phyloP scores from a whole-genome alignment of 345 rosid species.

The Ricinus communis region DNA sequence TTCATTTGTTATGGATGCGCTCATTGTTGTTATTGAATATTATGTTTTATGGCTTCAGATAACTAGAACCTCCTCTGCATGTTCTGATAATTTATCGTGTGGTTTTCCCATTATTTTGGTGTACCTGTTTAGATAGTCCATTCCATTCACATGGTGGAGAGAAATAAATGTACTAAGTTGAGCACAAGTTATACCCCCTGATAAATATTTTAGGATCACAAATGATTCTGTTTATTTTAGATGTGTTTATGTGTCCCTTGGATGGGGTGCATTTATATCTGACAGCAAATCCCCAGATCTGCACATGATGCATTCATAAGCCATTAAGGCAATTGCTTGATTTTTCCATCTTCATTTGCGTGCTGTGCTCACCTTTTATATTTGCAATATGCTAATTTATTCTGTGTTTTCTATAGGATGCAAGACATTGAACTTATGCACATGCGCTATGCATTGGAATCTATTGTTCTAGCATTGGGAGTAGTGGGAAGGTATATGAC shows the following conservation, averaged over 20 bases:
- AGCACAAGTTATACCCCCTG: not conserved
- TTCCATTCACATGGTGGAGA: not conserved
- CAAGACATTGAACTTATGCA: slow-evolving; percentile 95
- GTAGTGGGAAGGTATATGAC: slow-evolving; percentile 54
- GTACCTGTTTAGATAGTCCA: not conserved
- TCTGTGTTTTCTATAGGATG: slow-evolving; percentile 49
- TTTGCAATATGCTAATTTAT: not conserved
- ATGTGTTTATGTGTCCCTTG: not conserved
- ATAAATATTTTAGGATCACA: not conserved
- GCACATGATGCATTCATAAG: not conserved
- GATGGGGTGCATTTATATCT: not conserved
- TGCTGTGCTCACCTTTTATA: not conserved
- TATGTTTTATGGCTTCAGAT: not conserved
- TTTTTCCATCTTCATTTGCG: not conserved
- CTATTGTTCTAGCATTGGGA: slow-evolving; percentile 73
- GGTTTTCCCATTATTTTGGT: not conserved
- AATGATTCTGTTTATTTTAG: not conserved
- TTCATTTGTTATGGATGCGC: not conserved
- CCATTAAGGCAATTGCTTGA: not conserved
- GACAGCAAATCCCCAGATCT: not conserved
- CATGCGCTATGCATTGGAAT: slow-evolving; percentile 93
- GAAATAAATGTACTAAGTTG: not conserved
- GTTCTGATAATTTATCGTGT: not conserved
- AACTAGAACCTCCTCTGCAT: not conserved
- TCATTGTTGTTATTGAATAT: not conserved